Conservation (phyloP, 148 eudicot species). For the Euryodendron excelsum region DNA sequence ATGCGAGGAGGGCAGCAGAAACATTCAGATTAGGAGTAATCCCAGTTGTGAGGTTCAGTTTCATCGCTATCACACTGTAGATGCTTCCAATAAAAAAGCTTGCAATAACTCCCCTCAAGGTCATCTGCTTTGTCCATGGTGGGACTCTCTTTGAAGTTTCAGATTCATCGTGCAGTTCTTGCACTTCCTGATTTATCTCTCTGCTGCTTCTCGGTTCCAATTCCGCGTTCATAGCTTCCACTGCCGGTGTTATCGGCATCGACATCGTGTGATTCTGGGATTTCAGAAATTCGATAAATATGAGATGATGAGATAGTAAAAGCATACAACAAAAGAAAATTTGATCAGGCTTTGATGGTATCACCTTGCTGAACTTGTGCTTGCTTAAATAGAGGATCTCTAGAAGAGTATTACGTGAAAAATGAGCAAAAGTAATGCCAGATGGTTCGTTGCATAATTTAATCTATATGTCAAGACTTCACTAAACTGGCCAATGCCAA, state of each 20-base stretch:
- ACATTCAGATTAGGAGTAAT: constrained; percentile 75
- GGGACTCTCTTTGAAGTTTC: constrained; percentile 35
- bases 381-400: neutral
- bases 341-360: neutral
- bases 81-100: constrained; percentile 57
- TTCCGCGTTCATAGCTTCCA: neutral
- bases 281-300: no score
- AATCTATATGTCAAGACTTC: neutral
- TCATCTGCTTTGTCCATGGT: constrained; percentile 77
- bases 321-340: no score
- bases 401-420: neutral
- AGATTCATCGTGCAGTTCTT: neutral
- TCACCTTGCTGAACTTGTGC: neutral
- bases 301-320: no score
- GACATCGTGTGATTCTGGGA: neutral
- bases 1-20: constrained; percentile 83
- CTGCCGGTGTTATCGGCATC: constrained; percentile 1
- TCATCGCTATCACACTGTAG: constrained; percentile 76
- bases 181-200: constrained; percentile 30
- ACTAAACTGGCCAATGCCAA: neutral
- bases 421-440: neutral
- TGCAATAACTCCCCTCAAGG: constrained; percentile 55
- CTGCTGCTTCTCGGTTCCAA: constrained; percentile 1
- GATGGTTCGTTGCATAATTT: neutral
- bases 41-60: constrained; percentile 70